A percentile compares a stretch with the other conserved stretches of the same genome.
Conservation (phyloP, 495 filamentous ascomycete genomes). For the Penicillium pulvis region DNA sequence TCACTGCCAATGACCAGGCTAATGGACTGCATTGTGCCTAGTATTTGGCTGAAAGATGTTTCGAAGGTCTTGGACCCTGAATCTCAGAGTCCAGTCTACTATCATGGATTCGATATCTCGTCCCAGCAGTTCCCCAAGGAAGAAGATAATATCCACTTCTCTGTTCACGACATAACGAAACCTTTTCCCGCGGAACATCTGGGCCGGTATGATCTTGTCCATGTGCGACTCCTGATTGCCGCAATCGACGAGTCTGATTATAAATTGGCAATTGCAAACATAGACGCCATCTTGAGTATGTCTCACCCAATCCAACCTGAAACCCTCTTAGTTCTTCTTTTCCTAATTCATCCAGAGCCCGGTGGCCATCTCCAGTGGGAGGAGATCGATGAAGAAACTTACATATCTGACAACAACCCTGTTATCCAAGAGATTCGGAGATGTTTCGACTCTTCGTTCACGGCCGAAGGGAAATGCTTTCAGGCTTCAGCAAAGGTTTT, state of each 20-base stretch:
- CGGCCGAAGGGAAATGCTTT: conserved; percentile 17
- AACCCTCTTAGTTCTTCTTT: neutral
- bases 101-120: conserved; percentile 31
- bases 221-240: conserved; percentile 24
- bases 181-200: conserved; percentile 23
- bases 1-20: neutral
- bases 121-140: conserved; percentile 19
- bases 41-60: conserved; percentile 29
- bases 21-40: neutral
- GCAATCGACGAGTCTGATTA: conserved; percentile 22
- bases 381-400: conserved; percentile 24
- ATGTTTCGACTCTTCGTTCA: conserved; percentile 11
- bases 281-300: conserved; percentile 17
- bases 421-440: conserved; percentile 14
- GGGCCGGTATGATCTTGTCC: conserved; percentile 25
- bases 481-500: conserved; percentile 15
- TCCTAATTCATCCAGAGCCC: conserved; percentile 17
- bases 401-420: conserved; percentile 12
- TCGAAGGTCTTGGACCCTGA: conserved; percentile 1
- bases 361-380: conserved; percentile 32
- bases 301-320: neutral
- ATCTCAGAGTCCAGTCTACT: conserved; percentile 1
- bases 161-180: conserved; percentile 25
- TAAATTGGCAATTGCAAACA: conserved; percentile 14
- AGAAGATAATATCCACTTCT: neutral